Conservation (phyloP, 768 basidiomycete species). For the Leccinum imitatum region DNA sequence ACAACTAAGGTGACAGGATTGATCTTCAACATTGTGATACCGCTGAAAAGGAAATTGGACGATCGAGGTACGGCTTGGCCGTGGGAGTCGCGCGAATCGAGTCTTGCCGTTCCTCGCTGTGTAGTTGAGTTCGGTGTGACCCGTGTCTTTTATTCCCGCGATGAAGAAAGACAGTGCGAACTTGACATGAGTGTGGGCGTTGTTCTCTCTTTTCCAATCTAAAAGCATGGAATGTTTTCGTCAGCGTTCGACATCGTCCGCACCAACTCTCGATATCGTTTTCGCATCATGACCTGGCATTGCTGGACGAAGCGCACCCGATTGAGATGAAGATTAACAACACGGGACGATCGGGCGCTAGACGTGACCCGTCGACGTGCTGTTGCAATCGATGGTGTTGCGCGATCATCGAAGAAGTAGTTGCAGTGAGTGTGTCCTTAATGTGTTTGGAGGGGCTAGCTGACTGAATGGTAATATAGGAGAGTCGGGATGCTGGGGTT, state of each 20-base stretch:
- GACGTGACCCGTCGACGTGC: constrained; percentile 66
- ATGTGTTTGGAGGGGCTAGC: neutral
- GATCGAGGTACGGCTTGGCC: constrained; percentile 60
- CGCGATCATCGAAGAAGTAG: constrained; percentile 41
- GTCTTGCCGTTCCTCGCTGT: constrained; percentile 36
- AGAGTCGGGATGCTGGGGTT: constrained; percentile 46
- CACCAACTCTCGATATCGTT: constrained; percentile 58
- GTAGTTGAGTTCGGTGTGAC: constrained; percentile 57
- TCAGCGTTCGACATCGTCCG: constrained; percentile 61
- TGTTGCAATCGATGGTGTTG: constrained; percentile 69
- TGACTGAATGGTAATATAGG: constrained; percentile 20
- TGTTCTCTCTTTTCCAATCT: neutral
- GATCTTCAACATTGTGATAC: neutral
- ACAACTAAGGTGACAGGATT: constrained; percentile 2
- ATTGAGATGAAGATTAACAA: constrained; percentile 72
- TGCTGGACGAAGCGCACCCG: constrained; percentile 77
- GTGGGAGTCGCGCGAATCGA: constrained; percentile 35
- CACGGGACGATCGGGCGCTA: constrained; percentile 62
- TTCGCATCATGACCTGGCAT: constrained; percentile 65
- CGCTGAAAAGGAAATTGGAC: constrained; percentile 44
- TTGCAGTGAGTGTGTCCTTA: constrained; percentile 42
- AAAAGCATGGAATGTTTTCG: constrained; percentile 2
- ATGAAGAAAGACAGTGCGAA: constrained; percentile 45
- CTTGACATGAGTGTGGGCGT: constrained; percentile 39
- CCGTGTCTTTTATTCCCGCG: constrained; percentile 53